phyloP scores from a whole-genome alignment of 352 stramenopile species.

The Phytopythium litorale region DNA sequence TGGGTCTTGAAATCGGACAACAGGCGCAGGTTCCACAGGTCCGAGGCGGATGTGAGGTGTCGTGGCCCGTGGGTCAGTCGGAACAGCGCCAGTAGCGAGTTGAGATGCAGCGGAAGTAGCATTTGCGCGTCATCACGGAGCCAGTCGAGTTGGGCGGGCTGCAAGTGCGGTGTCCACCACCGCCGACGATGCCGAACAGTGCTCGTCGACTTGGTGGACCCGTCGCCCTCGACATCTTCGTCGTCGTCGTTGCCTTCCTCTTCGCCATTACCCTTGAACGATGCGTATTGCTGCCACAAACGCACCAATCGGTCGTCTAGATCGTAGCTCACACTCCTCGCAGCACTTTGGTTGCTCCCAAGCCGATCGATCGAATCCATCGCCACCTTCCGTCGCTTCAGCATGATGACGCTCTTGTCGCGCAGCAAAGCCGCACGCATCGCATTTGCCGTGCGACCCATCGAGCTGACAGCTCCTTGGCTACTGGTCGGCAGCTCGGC shows the following conservation, averaged over 20 bases:
- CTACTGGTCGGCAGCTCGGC: background rate
- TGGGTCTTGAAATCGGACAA: constrained; percentile 7
- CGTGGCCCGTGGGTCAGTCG: constrained; percentile 34
- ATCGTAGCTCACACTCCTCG: constrained; percentile 5
- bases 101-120: constrained; percentile 38
- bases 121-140: constrained; percentile 30
- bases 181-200: constrained; percentile 14
- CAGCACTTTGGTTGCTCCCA: background rate
- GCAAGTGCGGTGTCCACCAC: constrained; percentile 35
- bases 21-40: constrained; percentile 45
- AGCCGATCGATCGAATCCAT: constrained; percentile 9
- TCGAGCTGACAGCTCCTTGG: background rate
- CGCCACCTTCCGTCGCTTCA: constrained; percentile 42
- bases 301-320: constrained; percentile 23
- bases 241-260: constrained; percentile 7
- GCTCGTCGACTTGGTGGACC: constrained; percentile 6
- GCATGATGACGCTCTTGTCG: constrained; percentile 52
- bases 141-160: constrained; percentile 14
- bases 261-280: background rate
- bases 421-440: constrained; percentile 52
- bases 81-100: constrained; percentile 55
- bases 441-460: constrained; percentile 42
- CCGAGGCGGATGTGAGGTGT: constrained; percentile 24
- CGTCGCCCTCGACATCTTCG: constrained; percentile 13
- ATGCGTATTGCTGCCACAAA: constrained; percentile 26